Evolutionary conservation across 2,329 filamentous ascomycete species (phyloP).

Genomic region (Microdochium bolleyi): DNA sequence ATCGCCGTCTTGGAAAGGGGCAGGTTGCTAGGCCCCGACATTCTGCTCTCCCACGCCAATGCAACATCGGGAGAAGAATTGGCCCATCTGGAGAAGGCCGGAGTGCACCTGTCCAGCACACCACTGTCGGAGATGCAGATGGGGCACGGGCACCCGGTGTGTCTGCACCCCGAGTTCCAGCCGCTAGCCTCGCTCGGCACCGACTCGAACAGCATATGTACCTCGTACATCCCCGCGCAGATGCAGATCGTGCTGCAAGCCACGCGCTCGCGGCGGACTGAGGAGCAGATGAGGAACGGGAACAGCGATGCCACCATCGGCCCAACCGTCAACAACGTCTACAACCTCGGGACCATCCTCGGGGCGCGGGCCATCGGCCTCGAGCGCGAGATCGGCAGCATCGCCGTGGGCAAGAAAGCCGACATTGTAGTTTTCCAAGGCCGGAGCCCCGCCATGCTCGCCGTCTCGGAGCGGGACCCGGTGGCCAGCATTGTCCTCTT

Average conservation of each 20-base stretch:
- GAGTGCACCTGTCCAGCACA: constrained; percentile 26
- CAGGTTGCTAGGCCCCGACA: constrained; percentile 27
- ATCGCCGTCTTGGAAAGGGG: constrained; percentile 19
- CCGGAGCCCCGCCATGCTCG: constrained; percentile 6
- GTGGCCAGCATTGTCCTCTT: constrained; percentile 8
- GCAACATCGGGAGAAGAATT: constrained; percentile 19
- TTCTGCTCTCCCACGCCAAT: constrained; percentile 32
- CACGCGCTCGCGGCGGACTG: neutral
- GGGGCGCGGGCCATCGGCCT: constrained; percentile 33
- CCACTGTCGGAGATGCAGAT: constrained; percentile 41
- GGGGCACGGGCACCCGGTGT: constrained; percentile 27
- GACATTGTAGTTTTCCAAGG: constrained; percentile 39
- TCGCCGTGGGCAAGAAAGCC: constrained; percentile 35
- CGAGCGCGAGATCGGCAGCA: constrained; percentile 30
- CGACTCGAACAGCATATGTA: constrained; percentile 24
- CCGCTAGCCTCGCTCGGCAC: constrained; percentile 21
- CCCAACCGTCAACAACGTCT: constrained; percentile 30
- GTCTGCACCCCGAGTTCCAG: constrained; percentile 19
- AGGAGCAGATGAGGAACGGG: constrained; percentile 4
- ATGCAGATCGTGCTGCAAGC: constrained; percentile 21
- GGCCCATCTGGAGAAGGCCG: constrained; percentile 17
- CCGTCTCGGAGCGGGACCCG: constrained; percentile 6
- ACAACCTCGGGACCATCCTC: constrained; percentile 38
- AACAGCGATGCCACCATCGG: constrained; percentile 14
- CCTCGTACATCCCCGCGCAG: constrained; percentile 20